phyloP scores from a whole-genome alignment of 108 stramenopile genomes.

The Pseudonitzschia delicatissima region DNA sequence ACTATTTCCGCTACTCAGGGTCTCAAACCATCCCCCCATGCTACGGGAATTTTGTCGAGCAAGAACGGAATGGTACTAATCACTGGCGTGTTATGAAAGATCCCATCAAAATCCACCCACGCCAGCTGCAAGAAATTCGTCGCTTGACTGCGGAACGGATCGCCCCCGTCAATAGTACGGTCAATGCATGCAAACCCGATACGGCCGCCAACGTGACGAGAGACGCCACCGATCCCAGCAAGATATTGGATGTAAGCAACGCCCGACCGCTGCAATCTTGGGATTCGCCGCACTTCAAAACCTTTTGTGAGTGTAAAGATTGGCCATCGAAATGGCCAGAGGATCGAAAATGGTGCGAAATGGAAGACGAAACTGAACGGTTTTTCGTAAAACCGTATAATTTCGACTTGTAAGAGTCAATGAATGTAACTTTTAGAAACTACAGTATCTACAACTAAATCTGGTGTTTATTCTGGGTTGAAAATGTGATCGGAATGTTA shows the following conservation, averaged over 20 bases:
- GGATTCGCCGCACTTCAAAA: constrained; percentile 17
- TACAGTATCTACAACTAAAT: no score
- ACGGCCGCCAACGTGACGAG: constrained; percentile 26
- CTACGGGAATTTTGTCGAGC: constrained; percentile 17
- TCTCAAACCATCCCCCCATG: constrained; percentile 45
- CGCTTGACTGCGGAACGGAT: constrained; percentile 40
- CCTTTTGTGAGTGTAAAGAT: constrained; percentile 46
- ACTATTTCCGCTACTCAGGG: constrained; percentile 18
- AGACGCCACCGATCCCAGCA: not conserved
- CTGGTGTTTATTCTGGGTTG: no score
- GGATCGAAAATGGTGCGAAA: constrained; percentile 37
- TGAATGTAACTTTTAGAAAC: no score
- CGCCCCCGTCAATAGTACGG: constrained; percentile 18
- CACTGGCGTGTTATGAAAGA: constrained; percentile 47
- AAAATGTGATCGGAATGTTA: no score
- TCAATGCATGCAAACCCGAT: constrained; percentile 26
- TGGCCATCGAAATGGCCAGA: constrained; percentile 39
- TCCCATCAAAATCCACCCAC: constrained; percentile 34
- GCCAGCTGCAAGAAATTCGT: constrained; percentile 32
- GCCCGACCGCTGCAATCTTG: constrained; percentile 37
- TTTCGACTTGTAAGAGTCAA: constrained; percentile 26
- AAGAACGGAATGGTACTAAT: constrained; percentile 12
- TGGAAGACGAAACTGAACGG: constrained; percentile 19
- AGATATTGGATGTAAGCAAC: constrained; percentile 20
- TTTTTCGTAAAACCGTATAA: constrained; percentile 47